Conservation (phyloP, 495 filamentous ascomycete genomes). For the Daldinia vernicosa region DNA sequence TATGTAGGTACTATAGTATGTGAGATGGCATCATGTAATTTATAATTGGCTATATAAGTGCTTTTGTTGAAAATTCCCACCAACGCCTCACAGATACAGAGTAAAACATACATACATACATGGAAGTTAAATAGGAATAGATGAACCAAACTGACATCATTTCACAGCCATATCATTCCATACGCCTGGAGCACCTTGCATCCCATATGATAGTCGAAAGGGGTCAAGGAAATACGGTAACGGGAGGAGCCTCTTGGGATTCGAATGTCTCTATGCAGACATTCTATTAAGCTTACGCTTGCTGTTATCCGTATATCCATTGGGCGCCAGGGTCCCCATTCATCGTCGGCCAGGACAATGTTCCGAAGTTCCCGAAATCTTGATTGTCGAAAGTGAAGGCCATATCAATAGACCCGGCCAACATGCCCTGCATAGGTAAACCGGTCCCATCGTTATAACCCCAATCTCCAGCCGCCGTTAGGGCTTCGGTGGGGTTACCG, state of each 20-base stretch:
- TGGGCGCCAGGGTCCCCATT: constrained; percentile 12
- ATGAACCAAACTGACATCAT: neutral
- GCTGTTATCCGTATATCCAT: constrained; percentile 16
- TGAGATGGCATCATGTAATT: neutral
- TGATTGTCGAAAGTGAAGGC: constrained; percentile 29
- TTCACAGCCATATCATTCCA: neutral
- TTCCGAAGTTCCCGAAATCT: constrained; percentile 9
- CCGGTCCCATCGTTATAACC: constrained; percentile 1
- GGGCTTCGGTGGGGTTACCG: neutral
- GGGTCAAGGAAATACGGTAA: neutral
- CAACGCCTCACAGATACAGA: neutral
- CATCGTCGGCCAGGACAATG: constrained; percentile 28
- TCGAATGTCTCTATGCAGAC: neutral
- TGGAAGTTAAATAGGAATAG: neutral
- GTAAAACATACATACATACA: neutral
- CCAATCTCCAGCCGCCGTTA: constrained; percentile 5
- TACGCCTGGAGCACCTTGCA: neutral
- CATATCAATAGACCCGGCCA: constrained; percentile 32
- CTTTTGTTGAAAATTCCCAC: neutral
- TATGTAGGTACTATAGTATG: neutral
- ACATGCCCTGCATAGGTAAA: constrained; percentile 22
- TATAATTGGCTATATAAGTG: neutral
- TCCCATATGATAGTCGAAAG: neutral
- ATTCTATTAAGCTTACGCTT: neutral
- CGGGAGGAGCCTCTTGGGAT: neutral